Base-by-base conservation (phyloP, 768 basidiomycete genomes). In the Tricholoma furcatifolium region DNA sequence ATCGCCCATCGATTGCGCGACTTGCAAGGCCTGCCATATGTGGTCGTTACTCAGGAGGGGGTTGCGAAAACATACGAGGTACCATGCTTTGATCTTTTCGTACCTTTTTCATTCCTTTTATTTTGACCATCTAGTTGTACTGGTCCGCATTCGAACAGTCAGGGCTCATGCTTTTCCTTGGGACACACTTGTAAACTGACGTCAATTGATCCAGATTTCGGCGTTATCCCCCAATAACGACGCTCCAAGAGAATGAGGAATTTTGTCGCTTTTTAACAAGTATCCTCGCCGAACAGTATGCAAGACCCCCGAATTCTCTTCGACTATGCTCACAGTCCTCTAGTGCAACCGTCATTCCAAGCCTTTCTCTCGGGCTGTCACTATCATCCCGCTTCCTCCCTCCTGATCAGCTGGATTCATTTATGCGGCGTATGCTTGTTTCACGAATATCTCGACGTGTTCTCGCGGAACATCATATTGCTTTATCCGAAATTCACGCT, bases 371-470 rank as follows among this genome's bases (percentile, higher is more conserved):
- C 5, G 91, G 93, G 5, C 73, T 94, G 30, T 91, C 92, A 20
- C 76, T 93, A n/a, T 84, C 91, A 0, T 93, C 92, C 14, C 86
- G 84, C 1, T 82, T 86, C 64, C 79, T 95, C 7, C 74, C 82
- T 0, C 86, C 93, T 0, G 91, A 93, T 53, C 77, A 81, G 36
- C 76, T 95, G 11, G 92, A 94, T 66, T 78, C 88, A 2, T 92
- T 93, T 67, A 91, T 93, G 87, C 81, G 85, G 20, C 83, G 92
- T 20, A 96, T 96, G 93, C 79, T 96, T 9, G 81, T 92, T 44
- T 94, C 93, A 2, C 81, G 93, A 48, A 93, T 94, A 66, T 93
- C 92, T 11, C 80, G 93, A 18, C 84, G 93, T 30, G 93, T 96
- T 30, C 78, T 96, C 20, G 89, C 84, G 4, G 91, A 94, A 64